Evolutionary conservation across 2,329 filamentous ascomycete genomes (phyloP).

Genomic region (Teratosphaeria epicoccoides): DNA sequence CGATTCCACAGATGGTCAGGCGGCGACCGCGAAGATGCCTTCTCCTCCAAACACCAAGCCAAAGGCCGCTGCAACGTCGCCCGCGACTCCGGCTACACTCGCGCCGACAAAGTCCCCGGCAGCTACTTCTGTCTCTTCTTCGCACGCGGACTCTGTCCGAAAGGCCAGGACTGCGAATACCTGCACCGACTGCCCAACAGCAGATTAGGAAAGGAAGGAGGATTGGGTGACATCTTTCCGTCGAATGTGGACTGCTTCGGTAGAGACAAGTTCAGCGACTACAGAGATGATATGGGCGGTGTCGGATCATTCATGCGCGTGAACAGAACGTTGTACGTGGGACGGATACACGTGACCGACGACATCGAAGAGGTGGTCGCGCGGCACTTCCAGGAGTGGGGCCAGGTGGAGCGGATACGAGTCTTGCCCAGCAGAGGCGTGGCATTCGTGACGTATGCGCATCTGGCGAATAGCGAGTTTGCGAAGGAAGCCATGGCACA

Average conservation of each 20-base stretch:
- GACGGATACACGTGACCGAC: slow-evolving; percentile 87
- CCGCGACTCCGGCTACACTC: slow-evolving; percentile 46
- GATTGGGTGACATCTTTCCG: slow-evolving; percentile 75
- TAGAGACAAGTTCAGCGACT: slow-evolving; percentile 83
- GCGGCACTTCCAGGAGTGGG: slow-evolving; percentile 94
- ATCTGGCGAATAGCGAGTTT: slow-evolving; percentile 82
- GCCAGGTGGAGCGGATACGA: slow-evolving; percentile 73
- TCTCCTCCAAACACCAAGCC: slow-evolving; percentile 70
- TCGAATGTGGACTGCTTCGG: slow-evolving; percentile 94
- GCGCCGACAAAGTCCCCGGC: slow-evolving; percentile 42
- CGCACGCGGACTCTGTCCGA: slow-evolving; percentile 68
- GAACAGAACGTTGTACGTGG: slow-evolving; percentile 88
- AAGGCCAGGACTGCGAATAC: slow-evolving; percentile 88
- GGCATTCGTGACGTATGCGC: slow-evolving; percentile 87
- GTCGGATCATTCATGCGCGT: slow-evolving; percentile 89
- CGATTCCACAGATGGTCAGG: slow-evolving; percentile 73
- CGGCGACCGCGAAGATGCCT: slow-evolving; percentile 87
- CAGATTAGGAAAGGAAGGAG: slow-evolving; percentile 29
- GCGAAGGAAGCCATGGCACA: slow-evolving; percentile 81
- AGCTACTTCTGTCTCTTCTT: slow-evolving; percentile 92
- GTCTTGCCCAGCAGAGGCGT: slow-evolving; percentile 85
- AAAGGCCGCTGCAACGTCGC: slow-evolving; percentile 79
- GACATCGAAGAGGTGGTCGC: slow-evolving; percentile 95
- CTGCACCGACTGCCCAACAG: slow-evolving; percentile 72
- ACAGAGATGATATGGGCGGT: slow-evolving; percentile 95